Conservation (phyloP, 2,329 filamentous ascomycete genomes). For the Plenodomus lindquistii region DNA sequence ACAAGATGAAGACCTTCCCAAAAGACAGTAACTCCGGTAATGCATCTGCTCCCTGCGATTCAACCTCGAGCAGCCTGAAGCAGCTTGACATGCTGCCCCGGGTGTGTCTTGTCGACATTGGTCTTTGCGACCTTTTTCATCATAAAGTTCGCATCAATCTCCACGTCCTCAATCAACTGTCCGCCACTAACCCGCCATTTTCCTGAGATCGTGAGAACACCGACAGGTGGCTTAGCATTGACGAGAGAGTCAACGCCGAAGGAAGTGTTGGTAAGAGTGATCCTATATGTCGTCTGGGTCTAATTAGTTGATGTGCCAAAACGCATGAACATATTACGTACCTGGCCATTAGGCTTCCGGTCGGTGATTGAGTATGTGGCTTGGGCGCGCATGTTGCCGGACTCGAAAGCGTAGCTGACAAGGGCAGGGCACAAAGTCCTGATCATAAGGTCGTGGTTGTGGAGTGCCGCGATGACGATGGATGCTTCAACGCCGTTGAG, state of each 20-base stretch:
- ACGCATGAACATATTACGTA: too few species aligned
- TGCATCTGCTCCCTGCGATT: neutral
- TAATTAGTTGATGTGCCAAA: too few species aligned
- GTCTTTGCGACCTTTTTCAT: slow-evolving; percentile 49
- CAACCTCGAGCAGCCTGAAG: slow-evolving; percentile 36
- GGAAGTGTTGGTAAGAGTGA: slow-evolving; percentile 45
- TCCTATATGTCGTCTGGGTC: slow-evolving; percentile 44
- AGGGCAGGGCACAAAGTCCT: slow-evolving; percentile 43
- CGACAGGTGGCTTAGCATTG: slow-evolving; percentile 46
- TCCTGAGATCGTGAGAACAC: slow-evolving; percentile 43
- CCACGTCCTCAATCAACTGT: slow-evolving; percentile 42
- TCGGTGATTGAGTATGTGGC: slow-evolving; percentile 45
- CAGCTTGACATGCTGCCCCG: slow-evolving; percentile 42
- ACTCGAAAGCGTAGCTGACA: slow-evolving; percentile 39
- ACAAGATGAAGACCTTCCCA: neutral
- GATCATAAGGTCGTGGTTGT: slow-evolving; percentile 48
- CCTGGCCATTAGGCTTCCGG: slow-evolving; percentile 46
- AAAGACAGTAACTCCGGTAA: neutral
- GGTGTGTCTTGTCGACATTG: slow-evolving; percentile 47
- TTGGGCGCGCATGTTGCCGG: slow-evolving; percentile 32
- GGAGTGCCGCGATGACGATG: slow-evolving; percentile 40
- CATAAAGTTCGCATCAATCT: slow-evolving; percentile 49
- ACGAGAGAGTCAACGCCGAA: slow-evolving; percentile 44
- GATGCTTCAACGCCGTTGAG: slow-evolving; percentile 28
- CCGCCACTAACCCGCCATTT: slow-evolving; percentile 44